Conservation (phyloP, 345 rosid species). For the Gynandropsis gynandra region DNA sequence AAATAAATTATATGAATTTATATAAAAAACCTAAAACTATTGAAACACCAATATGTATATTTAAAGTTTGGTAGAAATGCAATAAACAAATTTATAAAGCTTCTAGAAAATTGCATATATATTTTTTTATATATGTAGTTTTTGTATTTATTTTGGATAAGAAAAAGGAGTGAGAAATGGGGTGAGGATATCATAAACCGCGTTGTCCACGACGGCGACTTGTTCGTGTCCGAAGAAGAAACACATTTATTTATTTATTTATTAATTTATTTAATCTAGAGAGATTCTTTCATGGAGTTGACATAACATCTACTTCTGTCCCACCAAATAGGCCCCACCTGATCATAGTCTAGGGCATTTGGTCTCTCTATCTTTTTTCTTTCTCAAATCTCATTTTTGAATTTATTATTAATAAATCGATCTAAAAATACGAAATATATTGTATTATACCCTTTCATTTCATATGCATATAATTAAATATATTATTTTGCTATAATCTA, state of each 20-base stretch:
- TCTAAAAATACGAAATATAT: too few species aligned
- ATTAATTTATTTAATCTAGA: constrained; percentile 4
- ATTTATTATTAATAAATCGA: too few species aligned
- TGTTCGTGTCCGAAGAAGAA: constrained; percentile 13
- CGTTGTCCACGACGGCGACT: constrained; percentile 29
- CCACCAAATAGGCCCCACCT: too few species aligned
- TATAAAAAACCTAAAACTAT: constrained; percentile 11
- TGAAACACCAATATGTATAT: constrained; percentile 5
- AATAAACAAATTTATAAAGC: constrained; percentile 16
- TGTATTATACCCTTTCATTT: too few species aligned
- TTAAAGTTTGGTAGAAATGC: constrained; percentile 23
- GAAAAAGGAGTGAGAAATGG: constrained; percentile 11
- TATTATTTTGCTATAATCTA: too few species aligned
- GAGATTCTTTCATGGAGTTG: constrained; percentile 27
- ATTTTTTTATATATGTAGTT: constrained; percentile 13
- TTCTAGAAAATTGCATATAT: constrained; percentile 21
- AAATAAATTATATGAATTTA: too few species aligned
- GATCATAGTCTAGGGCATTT: too few species aligned
- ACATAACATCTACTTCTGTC: too few species aligned
- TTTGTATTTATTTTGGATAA: background rate
- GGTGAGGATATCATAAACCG: constrained; percentile 17
- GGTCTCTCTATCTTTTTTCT: too few species aligned
- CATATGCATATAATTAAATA: too few species aligned
- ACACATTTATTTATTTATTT: too few species aligned
- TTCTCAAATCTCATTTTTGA: too few species aligned